phyloP scores from a whole-genome alignment of 371 early-diverging fungal genomes.

The Syncephalastrum contaminatum region DNA sequence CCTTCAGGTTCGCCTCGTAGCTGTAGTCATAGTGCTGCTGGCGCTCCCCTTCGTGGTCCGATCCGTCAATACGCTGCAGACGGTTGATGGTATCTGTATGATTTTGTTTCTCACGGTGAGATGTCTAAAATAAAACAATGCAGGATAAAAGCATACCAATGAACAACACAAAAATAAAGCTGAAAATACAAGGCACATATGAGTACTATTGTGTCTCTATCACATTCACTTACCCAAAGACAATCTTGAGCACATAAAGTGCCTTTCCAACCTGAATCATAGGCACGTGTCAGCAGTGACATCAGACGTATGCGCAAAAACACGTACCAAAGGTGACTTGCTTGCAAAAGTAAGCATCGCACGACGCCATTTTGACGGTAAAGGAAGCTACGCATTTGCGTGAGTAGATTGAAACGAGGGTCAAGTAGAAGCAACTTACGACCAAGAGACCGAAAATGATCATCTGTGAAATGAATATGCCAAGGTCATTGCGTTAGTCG shows the following conservation, averaged over 20 bases:
- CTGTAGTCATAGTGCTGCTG: conserved; percentile 39
- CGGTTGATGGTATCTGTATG: conserved; percentile 68
- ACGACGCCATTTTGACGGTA: conserved; percentile 62
- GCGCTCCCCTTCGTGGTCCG: conserved; percentile 32
- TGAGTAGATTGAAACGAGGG: background rate
- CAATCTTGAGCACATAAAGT: conserved; percentile 53
- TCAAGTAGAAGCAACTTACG: conserved; percentile 17
- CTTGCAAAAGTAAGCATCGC: conserved; percentile 53
- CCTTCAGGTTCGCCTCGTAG: conserved; percentile 62
- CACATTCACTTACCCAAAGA: conserved; percentile 54
- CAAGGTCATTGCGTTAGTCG: too few relatives aligned
- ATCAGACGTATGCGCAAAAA: background rate
- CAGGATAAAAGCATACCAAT: conserved; percentile 44
- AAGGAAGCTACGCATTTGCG: conserved; percentile 42
- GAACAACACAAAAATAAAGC: conserved; percentile 65
- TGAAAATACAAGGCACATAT: conserved; percentile 10
- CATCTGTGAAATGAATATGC: conserved; percentile 32
- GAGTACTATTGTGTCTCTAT: background rate
- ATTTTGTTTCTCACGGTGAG: background rate
- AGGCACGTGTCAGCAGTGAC: background rate
- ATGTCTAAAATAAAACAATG: too few relatives aligned
- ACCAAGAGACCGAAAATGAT: conserved; percentile 53
- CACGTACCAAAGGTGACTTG: conserved; percentile 43
- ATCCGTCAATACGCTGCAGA: conserved; percentile 54
- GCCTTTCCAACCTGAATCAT: conserved; percentile 40